A percentile compares a stretch with the other conserved stretches of the same genome.
Evolutionary conservation across 2,329 filamentous ascomycete genomes (phyloP).

Genomic region (Xylariaceae sp.): DNA sequence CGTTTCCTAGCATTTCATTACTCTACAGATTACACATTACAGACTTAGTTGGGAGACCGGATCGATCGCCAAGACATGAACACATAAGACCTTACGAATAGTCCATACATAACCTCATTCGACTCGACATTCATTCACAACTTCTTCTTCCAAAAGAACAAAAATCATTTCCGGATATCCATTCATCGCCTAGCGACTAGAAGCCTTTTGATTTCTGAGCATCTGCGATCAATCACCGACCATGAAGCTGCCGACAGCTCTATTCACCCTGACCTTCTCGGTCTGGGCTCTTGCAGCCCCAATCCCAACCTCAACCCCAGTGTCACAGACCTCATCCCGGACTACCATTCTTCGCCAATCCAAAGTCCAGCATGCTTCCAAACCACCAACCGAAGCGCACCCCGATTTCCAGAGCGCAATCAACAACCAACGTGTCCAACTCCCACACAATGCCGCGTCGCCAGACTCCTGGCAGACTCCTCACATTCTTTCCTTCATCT

Average conservation of each 20-base stretch:
- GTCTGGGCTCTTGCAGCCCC: slow-evolving; percentile 22
- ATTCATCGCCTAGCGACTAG: background rate
- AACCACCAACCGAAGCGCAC: slow-evolving; percentile 12
- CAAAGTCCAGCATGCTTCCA: slow-evolving; percentile 1
- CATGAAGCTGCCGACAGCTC: slow-evolving; percentile 21
- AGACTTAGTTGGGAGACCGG: background rate
- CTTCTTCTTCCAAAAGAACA: background rate
- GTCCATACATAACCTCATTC: background rate
- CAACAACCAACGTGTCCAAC: slow-evolving; percentile 17
- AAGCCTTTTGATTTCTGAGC: slow-evolving; percentile 4
- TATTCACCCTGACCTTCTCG: slow-evolving; percentile 17
- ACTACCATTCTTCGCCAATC: background rate
- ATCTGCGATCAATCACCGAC: slow-evolving; percentile 1
- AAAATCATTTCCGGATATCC: background rate
- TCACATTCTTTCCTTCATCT: slow-evolving; percentile 25
- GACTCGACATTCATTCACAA: background rate
- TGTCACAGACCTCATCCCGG: slow-evolving; percentile 7
- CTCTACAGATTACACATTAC: too few relatives aligned
- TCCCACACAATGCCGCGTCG: slow-evolving; percentile 20
- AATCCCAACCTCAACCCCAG: slow-evolving; percentile 8
- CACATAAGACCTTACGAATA: background rate
- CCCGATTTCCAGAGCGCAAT: slow-evolving; percentile 15
- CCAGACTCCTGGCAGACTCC: slow-evolving; percentile 25
- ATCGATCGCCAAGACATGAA: background rate
- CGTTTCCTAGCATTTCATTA: background rate